Percentiles rank a stretch among this genome's conserved stretches.
phyloP scores from a whole-genome alignment of 2,329 filamentous ascomycete species.

The Ophiosphaerella herpotricha region DNA sequence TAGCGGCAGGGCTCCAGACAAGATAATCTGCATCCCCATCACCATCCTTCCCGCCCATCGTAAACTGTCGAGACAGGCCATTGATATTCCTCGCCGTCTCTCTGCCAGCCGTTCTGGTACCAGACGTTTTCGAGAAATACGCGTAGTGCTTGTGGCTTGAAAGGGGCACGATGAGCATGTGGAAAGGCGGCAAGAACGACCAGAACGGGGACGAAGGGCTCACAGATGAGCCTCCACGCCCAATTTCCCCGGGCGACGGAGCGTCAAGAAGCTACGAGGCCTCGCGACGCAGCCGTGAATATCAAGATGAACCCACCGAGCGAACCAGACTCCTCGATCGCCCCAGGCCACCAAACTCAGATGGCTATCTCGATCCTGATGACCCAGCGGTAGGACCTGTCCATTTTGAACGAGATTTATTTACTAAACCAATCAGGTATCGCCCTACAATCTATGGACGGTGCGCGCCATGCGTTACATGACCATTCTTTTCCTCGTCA shows the following conservation, averaged over 20 bases:
- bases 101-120: no score
- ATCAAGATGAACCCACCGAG: constrained; percentile 61
- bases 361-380: constrained; percentile 74
- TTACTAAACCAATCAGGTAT: constrained; percentile 56
- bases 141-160: constrained; percentile 18
- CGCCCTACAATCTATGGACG: constrained; percentile 93
- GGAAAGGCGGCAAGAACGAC: constrained; percentile 57
- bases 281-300: constrained; percentile 33
- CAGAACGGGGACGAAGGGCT: constrained; percentile 43
- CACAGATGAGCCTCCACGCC: constrained; percentile 17
- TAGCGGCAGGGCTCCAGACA: constrained; percentile 21
- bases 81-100: no score
- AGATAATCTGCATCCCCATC: constrained; percentile 13
- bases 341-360: constrained; percentile 60
- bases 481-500: constrained; percentile 73
- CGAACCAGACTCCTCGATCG: constrained; percentile 68
- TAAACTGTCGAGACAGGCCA: not conserved
- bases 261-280: constrained; percentile 33
- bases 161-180: constrained; percentile 51
- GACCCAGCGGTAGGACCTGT: constrained; percentile 72
- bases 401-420: not conserved
- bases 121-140: no score
- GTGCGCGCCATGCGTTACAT: constrained; percentile 80
- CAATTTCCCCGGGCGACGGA: constrained; percentile 25
- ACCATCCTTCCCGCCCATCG: not conserved